These are phyloP conservation scores for Spathaspora passalidarum DNA, from an alignment of 805 yeast genomes.

Conservation along the genomic window DNA sequence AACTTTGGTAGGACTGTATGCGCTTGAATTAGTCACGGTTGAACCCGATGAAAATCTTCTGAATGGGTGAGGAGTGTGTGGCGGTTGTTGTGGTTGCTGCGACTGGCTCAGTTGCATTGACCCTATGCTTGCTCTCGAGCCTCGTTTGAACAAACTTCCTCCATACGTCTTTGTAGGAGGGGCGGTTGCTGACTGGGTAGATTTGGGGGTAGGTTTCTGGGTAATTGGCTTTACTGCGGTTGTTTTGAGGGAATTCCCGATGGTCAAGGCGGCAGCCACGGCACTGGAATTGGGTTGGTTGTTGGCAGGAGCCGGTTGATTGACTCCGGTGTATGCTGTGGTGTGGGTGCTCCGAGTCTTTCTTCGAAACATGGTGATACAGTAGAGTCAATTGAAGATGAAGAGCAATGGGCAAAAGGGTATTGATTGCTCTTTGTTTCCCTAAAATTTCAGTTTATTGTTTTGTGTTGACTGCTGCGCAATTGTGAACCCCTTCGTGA, in stretches of 20 bases:
- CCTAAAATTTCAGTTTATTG: conserved; percentile 1
- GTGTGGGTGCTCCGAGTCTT: conserved; percentile 27
- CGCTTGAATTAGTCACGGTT: conserved; percentile 4
- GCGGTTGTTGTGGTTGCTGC: conserved; percentile 2
- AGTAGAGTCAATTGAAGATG: neutral
- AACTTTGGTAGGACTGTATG: conserved; percentile 9
- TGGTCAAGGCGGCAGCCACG: conserved; percentile 44
- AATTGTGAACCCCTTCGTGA: no score
- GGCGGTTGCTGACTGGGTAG: neutral
- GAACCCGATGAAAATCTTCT: conserved; percentile 11
- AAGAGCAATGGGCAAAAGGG: neutral
- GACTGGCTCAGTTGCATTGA: conserved; percentile 2
- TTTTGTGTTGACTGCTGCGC: neutral
- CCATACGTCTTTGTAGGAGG: neutral
- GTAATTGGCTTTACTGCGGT: neutral
- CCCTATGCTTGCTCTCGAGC: conserved; percentile 9
- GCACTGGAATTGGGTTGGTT: conserved; percentile 38
- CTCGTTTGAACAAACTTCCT: conserved; percentile 12
- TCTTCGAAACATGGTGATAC: conserved; percentile 26
- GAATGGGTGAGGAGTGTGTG: conserved; percentile 2
- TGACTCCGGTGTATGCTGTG: conserved; percentile 43
- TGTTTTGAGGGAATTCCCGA: conserved; percentile 27
- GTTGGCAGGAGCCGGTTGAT: conserved; percentile 29
- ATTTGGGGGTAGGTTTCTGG: neutral
- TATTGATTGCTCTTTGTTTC: neutral